These are phyloP conservation scores for Clitopilus hobsonii DNA, from an alignment of 768 basidiomycete species.

Conservation along the genomic window DNA sequence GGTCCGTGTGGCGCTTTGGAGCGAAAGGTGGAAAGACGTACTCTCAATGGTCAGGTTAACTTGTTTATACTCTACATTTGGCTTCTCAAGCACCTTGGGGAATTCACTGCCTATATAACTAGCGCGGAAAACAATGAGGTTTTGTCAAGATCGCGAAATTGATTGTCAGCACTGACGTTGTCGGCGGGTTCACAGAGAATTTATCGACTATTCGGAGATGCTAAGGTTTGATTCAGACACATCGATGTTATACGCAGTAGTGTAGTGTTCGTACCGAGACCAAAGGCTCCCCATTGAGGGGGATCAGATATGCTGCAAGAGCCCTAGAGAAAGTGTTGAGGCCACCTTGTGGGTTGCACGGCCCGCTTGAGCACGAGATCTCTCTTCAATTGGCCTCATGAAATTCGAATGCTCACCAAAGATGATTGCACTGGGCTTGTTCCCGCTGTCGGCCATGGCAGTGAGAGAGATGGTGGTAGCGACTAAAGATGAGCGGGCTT, in stretches of 20 bases:
- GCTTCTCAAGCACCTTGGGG: constrained; percentile 59
- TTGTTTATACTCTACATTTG: constrained; percentile 76
- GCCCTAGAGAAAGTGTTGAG: constrained; percentile 75
- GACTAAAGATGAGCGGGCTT: neutral
- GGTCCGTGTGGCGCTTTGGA: constrained; percentile 11
- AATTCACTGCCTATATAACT: constrained; percentile 82
- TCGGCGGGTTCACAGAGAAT: constrained; percentile 68
- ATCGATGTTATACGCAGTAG: constrained; percentile 8
- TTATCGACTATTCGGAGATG: constrained; percentile 71
- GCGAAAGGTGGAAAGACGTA: constrained; percentile 27
- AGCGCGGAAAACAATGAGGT: neutral
- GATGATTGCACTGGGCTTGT: constrained; percentile 65
- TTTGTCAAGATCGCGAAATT: constrained; percentile 18
- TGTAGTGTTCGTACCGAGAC: constrained; percentile 55
- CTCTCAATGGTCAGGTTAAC: constrained; percentile 73
- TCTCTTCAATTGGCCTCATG: constrained; percentile 4
- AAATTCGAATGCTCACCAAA: constrained; percentile 51
- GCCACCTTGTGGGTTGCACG: constrained; percentile 49
- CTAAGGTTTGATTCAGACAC: constrained; percentile 27
- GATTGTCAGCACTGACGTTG: constrained; percentile 45
- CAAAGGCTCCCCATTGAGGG: constrained; percentile 59
- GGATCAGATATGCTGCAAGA: constrained; percentile 64
- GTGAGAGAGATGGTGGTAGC: constrained; percentile 5
- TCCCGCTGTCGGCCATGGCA: constrained; percentile 25
- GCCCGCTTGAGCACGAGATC: constrained; percentile 2